Evolutionary conservation across 2,329 filamentous ascomycete genomes (phyloP).

Genomic region (Plectosphaerella sp.): DNA sequence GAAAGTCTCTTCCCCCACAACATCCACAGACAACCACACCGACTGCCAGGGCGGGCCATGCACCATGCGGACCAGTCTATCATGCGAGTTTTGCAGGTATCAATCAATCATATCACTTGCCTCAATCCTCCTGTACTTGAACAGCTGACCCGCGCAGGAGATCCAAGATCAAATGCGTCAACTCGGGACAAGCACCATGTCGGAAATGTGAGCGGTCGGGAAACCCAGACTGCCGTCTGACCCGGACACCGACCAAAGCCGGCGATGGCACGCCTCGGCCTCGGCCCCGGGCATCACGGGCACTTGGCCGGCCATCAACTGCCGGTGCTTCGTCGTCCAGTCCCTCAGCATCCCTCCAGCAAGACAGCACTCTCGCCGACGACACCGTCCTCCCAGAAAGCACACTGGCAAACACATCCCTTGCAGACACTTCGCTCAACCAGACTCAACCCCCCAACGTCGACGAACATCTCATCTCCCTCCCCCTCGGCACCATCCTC

Average conservation of each 20-base stretch:
- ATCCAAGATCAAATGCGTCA: slow-evolving; percentile 29
- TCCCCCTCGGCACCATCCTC: slow-evolving; percentile 20
- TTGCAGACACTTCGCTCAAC: not conserved
- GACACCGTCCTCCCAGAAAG: not conserved
- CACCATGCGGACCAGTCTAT: slow-evolving; percentile 27
- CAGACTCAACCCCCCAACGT: not conserved
- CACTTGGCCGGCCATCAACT: not conserved
- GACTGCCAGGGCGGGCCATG: no score
- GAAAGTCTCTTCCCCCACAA: no score
- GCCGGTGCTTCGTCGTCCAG: not conserved
- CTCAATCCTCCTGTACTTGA: not conserved
- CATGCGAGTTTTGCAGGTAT: slow-evolving; percentile 27
- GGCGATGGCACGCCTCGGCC: not conserved
- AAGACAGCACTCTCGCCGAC: not conserved
- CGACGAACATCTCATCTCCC: slow-evolving; percentile 15
- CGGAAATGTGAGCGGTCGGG: slow-evolving; percentile 21
- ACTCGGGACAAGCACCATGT: slow-evolving; percentile 24
- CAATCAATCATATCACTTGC: not conserved
- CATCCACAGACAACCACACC: no score
- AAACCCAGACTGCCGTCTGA: slow-evolving; percentile 19
- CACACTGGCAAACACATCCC: no score
- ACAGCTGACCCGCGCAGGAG: slow-evolving; percentile 13
- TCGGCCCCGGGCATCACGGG: not conserved
- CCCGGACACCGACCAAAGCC: slow-evolving; percentile 11
- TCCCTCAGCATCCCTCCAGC: not conserved